Conservation (phyloP, 768 basidiomycete species). For the Megacollybia marginata region DNA sequence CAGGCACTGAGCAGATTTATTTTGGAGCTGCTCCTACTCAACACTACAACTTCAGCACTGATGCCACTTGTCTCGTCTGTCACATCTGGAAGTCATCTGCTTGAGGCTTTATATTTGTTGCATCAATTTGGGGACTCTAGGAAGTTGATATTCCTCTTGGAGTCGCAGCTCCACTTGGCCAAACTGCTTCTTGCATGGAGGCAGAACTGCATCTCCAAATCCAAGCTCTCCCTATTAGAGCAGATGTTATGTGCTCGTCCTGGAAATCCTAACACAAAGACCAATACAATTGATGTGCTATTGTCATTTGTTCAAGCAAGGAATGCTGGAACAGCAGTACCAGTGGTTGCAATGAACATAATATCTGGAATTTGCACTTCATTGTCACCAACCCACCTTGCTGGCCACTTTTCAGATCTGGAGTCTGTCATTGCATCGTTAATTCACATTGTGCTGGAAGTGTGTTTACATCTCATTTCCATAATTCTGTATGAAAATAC, state of each 20-base stretch:
- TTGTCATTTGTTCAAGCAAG: conserved; percentile 60
- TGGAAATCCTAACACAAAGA: conserved; percentile 29
- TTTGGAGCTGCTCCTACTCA: conserved; percentile 63
- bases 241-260: conserved; percentile 61
- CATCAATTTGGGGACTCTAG: conserved; percentile 66
- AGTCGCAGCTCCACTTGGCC: conserved; percentile 55
- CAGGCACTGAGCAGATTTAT: conserved; percentile 53
- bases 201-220: conserved; percentile 32
- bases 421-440: conserved; percentile 61
- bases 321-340: conserved; percentile 52
- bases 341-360: conserved; percentile 59
- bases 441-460: conserved; percentile 67
- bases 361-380: conserved; percentile 64
- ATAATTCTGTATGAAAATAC: too few relatives aligned
- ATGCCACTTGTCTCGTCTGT: conserved; percentile 72
- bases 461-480: too few relatives aligned
- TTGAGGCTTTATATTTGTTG: conserved; percentile 51
- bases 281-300: conserved; percentile 71
- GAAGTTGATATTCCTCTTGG: conserved; percentile 60
- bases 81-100: conserved; percentile 49
- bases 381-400: conserved; percentile 57
- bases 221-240: conserved; percentile 63
- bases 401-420: conserved; percentile 72
- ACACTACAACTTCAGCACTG: conserved; percentile 73
- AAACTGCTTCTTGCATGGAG: conserved; percentile 63